Percentiles rank a stretch among this genome's conserved stretches.
Conservation (phyloP, 2,329 filamentous ascomycete genomes). For the Trichoderma endophyticum region DNA sequence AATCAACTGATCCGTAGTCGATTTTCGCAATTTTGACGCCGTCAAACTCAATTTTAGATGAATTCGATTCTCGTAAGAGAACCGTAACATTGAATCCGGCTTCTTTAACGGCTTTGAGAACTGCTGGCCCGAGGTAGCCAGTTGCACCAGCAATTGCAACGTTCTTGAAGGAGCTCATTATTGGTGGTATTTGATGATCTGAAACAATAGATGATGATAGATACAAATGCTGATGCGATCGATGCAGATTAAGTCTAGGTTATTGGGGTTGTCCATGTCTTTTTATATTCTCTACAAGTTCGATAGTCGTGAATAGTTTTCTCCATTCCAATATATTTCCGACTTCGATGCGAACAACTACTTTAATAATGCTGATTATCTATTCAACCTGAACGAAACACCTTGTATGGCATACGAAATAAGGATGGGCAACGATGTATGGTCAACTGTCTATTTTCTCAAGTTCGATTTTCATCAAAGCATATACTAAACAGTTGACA, state of each 20-base stretch:
- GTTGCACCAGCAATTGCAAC: background rate
- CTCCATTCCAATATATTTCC: background rate
- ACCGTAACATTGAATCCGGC: background rate
- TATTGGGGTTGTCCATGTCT: background rate
- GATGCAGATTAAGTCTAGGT: background rate
- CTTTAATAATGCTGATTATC: background rate
- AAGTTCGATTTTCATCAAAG: background rate
- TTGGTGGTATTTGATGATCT: background rate
- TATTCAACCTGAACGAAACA: background rate
- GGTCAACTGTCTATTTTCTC: background rate
- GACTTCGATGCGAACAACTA: background rate
- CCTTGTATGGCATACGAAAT: background rate
- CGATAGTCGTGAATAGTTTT: background rate
- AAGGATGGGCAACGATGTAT: background rate
- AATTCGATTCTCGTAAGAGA: background rate
- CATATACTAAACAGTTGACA: background rate
- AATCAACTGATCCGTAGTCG: background rate
- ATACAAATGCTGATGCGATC: background rate
- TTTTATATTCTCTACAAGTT: background rate
- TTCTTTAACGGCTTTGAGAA: background rate
- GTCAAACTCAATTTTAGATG: background rate
- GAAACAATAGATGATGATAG: no score
- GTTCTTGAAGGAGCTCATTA: background rate
- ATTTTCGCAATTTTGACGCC: background rate
- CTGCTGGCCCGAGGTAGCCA: background rate